phyloP scores from a whole-genome alignment of 768 basidiomycete species.

The Solioccasus polychromus region DNA sequence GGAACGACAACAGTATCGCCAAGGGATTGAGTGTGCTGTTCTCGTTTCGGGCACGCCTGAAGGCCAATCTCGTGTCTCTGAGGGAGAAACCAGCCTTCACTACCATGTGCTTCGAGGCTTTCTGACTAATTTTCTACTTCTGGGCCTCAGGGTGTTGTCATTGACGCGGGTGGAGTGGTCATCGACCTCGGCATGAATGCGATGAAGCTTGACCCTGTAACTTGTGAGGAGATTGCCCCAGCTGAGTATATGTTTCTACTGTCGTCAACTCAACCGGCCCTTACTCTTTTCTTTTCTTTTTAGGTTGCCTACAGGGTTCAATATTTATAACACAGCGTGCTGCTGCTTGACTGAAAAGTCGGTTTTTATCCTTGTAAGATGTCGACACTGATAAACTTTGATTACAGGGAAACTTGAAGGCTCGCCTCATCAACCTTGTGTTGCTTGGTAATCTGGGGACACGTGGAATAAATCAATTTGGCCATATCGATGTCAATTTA shows the following conservation, averaged over 20 bases:
- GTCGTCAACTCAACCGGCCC: background rate
- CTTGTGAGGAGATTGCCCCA: conserved; percentile 33
- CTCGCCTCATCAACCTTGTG: conserved; percentile 43
- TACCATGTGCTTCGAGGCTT: too few relatives aligned
- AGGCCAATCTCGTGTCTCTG: too few relatives aligned
- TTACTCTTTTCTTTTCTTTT: background rate
- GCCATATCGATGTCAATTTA: background rate
- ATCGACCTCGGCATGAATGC: conserved; percentile 37
- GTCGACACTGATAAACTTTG: background rate
- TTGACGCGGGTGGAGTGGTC: conserved; percentile 43
- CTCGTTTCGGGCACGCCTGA: too few relatives aligned
- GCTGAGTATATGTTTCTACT: conserved; percentile 22
- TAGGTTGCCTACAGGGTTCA: conserved; percentile 46
- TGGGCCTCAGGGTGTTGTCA: conserved; percentile 35
- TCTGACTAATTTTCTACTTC: background rate
- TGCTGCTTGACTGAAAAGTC: conserved; percentile 33
- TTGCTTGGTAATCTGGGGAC: conserved; percentile 75
- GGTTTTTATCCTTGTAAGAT: background rate
- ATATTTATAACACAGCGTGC: conserved; percentile 47
- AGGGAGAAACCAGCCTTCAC: conserved; percentile 25
- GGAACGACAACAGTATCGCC: too few relatives aligned
- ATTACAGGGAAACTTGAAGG: conserved; percentile 6
- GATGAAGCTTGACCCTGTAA: conserved; percentile 15
- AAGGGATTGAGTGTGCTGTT: too few relatives aligned
- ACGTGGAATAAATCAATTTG: conserved; percentile 38